Base-by-base conservation (phyloP, 768 basidiomycete species). In the Amanita pallidorosea region DNA sequence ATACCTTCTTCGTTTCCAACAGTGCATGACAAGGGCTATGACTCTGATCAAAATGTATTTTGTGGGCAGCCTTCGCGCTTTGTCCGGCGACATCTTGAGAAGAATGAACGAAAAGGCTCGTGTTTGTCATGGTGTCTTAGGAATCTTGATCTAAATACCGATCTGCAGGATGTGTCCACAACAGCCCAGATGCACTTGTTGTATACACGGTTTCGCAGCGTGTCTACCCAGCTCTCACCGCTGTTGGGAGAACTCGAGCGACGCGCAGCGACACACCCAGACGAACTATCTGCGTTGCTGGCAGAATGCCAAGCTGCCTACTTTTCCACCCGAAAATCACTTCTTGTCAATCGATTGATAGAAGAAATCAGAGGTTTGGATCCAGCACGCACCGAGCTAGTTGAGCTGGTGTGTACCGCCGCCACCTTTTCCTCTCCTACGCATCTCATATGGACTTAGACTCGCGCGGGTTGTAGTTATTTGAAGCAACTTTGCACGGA, bases 31-130 rank as follows among this genome's bases (percentile, higher is more conserved):
- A 0, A 81, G 96, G 23, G 88, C 91, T 8, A 97, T 98, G 95
- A 98, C 94, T 0, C 76, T 99, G 40, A 90, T 98, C 70, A 95
- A 89, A 66, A 94, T 98, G 82, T 93, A 87, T 67, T 97, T 96
- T 60, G 83, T 95, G 5, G 85, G 84, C 4, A 85, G 88, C 7
- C 70, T 98, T 5, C 76, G 85, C 36, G 81, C 85, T 0, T 73
- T 96, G 9, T 80, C 86, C 1, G 68, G 77, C 4, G 95, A 98
- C 57, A 77, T 95, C 18, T 76, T 77, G 1, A 85, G 76, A 57
- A 77, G 86, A 8, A 63, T 94, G 41, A 73, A 73, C 2, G 91
- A 94, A 53, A 87, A 85, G 73, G 88, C 83, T 52, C 13, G 60
- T 46, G 1, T 43, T 40, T 44, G 9, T 17, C n/a, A 12, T 45